Conservation (phyloP, 164 flowering plant species). For the Magnolia kwangsiensis region DNA sequence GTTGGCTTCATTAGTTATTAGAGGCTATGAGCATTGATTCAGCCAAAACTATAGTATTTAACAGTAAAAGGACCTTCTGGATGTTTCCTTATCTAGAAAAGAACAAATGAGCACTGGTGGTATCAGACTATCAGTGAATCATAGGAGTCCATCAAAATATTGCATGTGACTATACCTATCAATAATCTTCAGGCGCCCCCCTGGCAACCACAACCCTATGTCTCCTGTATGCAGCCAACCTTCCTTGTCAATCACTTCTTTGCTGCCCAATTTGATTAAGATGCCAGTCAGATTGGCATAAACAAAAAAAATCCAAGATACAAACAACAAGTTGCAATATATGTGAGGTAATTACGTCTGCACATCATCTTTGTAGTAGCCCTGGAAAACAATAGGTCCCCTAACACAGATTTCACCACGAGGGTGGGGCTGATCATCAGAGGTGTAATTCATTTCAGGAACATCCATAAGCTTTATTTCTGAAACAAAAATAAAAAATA, state of each 20-base stretch:
- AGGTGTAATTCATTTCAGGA: conserved; percentile 95
- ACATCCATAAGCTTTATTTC: conserved; percentile 94
- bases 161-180: conserved; percentile 55
- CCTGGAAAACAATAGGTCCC: conserved; percentile 82
- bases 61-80: too few relatives aligned
- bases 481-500: conserved; percentile 28
- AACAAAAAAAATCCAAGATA: not conserved
- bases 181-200: conserved; percentile 88
- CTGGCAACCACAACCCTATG: conserved; percentile 74
- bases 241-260: conserved; percentile 81
- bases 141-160: not conserved
- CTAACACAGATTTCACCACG: conserved; percentile 96
- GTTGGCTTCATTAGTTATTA: too few relatives aligned
- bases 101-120: too few relatives aligned
- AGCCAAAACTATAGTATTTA: too few relatives aligned
- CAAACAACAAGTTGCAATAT: not conserved
- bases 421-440: conserved; percentile 83
- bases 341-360: conserved; percentile 58
- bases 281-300: conserved; percentile 2
- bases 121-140: too few relatives aligned
- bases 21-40: too few relatives aligned
- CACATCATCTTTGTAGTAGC: conserved; percentile 86
- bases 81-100: too few relatives aligned
- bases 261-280: conserved; percentile 42
- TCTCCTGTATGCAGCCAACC: conserved; percentile 98